Evolutionary conservation across 257 asterid genomes (phyloP), one percentile per base, ranked within the genome.

Genomic region (Fraxinus excelsior): DNA sequence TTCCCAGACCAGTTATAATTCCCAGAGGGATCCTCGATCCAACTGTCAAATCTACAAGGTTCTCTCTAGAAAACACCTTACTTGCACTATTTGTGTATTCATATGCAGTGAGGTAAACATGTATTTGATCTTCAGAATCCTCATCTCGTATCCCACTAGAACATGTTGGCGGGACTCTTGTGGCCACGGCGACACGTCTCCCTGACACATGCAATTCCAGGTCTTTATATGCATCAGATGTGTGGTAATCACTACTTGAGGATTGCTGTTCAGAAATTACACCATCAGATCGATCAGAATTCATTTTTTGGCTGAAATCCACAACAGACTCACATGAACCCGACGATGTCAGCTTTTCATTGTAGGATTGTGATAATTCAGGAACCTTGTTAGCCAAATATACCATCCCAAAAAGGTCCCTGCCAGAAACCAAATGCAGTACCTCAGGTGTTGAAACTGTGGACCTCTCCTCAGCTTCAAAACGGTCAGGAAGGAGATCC

Each of bases 401-500:
- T 77, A 95, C 95, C 89, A 92, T 87, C 69, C 99, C 99, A 81
- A 95, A 92, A 77, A 92, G 95, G 76, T 92, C 96, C 78, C 96
- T 84, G 26, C 99, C 99, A 14, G 92, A 90, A 78, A 95, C 99
- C 81, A 95, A 91, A 86, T 95, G 99, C 56, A 95, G 88, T 81
- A 95, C 96, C 89, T 95, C 96, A 31, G 93, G 75, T 14, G 96
- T 92, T 58, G 78, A 78, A 74, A 37, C 37, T 76, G 76, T 74
- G 29, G 99, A 92, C 90, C 99, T 83, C 85, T 89, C 99, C 73
- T 95, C 99, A 67, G 98, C 99, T 88, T 95, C 99, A 84, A 95
- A 92, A 77, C 91, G 78, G 56, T 87, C 90, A 16, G 99, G 99
- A 79, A 95, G 98, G 83, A 89, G 85, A 87, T 90, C 92, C 73